These are phyloP conservation scores for Phyllosticta citribraziliensis DNA, from an alignment of 2,329 filamentous ascomycete genomes.

Conservation along the genomic window DNA sequence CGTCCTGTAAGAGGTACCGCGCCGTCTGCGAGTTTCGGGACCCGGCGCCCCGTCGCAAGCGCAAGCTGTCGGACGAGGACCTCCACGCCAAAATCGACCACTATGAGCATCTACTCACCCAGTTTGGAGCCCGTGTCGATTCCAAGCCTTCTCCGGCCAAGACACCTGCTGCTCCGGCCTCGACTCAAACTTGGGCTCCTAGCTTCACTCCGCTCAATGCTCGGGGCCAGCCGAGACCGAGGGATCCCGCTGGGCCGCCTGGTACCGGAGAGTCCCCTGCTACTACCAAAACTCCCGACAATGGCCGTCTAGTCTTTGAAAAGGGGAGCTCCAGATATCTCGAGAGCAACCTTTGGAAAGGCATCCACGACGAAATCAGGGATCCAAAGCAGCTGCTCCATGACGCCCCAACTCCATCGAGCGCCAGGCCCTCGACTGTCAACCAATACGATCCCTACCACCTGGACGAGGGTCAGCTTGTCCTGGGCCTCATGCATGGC, in stretches of 20 bases:
- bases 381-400: slow-evolving; percentile 20
- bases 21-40: slow-evolving; percentile 24
- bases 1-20: slow-evolving; percentile 22
- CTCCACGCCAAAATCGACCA: slow-evolving; percentile 17
- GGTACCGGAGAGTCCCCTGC: neutral
- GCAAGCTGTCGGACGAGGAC: slow-evolving; percentile 19
- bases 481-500: slow-evolving; percentile 15
- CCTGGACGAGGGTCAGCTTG: slow-evolving; percentile 13
- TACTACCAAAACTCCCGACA: neutral
- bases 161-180: neutral
- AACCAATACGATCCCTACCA: neutral
- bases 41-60: slow-evolving; percentile 21
- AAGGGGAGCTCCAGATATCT: slow-evolving; percentile 23
- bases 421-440: slow-evolving; percentile 13
- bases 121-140: slow-evolving; percentile 20
- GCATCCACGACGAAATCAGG: slow-evolving; percentile 21
- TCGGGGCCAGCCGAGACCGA: slow-evolving; percentile 4
- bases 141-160: slow-evolving; percentile 10
- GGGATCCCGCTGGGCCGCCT: neutral
- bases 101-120: slow-evolving; percentile 22
- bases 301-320: slow-evolving; percentile 18
- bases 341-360: slow-evolving; percentile 25
- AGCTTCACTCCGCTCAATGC: slow-evolving; percentile 8
- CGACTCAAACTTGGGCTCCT: neutral
- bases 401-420: slow-evolving; percentile 18